Base-by-base conservation (phyloP, 257 asterid genomes). In the Gentiana macrophylla region DNA sequence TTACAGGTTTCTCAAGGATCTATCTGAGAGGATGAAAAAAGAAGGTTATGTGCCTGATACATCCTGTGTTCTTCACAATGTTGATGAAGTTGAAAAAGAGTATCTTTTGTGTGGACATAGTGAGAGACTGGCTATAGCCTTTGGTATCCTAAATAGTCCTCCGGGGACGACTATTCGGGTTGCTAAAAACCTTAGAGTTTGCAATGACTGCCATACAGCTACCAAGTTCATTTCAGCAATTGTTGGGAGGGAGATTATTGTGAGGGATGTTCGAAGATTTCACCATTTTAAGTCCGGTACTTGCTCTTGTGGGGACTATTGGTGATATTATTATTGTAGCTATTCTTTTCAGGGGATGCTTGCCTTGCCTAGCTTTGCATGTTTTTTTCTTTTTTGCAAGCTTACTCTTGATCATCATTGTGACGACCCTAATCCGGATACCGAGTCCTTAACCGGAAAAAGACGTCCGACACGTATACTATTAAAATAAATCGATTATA, bases 281-380 rank as follows among this genome's bases (percentile, higher is more conserved):
- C 97, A 89, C 75, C 95, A 89, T 61, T 89, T 89, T 79, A 79
- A 62, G 62, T 65, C 84, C 56, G 97, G 95, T 33, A 74, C 68
- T 65, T 89, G 97, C 69, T 86, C 94, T 0, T 89, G 97, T 74
- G 79, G 92, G 57, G 97, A 89, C 72, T 86, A 85, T 72, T 89
- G 97, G 97, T 89, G 83, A 53, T 43, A 15, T 38, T 38, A 38
- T 38, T 43, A 15, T 38, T 38, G 8, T 38, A 38, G 1, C 1
- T 38, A 38, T 38, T 38, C 45, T 38, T 38, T 38, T 24, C 24
- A 24, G 1, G 24, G 24, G 24, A 24, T 24, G 24, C 24, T 24
- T 0, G 24, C 24, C 24, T 24, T 24, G 24, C 24, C 24, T 15
- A 15, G 24, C 24, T 15, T 15, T 15, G 24, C 24, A 15, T 15